Base-by-base conservation (phyloP, 2,329 filamentous ascomycete genomes). In the Aspergillus terreus region DNA sequence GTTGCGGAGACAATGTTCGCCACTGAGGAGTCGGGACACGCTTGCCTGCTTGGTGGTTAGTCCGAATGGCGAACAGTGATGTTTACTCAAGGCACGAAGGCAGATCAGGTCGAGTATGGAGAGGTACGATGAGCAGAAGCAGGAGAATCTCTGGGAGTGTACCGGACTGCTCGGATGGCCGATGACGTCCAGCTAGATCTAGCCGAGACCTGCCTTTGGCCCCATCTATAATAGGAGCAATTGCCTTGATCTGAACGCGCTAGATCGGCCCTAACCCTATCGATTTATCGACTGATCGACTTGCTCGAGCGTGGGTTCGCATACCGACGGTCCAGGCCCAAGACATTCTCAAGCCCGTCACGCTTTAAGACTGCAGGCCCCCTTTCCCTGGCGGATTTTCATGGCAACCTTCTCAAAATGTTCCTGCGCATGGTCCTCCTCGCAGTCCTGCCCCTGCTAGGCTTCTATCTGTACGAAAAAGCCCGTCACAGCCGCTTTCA, bases 101-200 rank as follows among this genome's bases (percentile, higher is more conserved):
- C 58, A 69, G 54, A 74, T 75, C 14, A 59, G 63, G 52, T 74
- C 69, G 7, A 78, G 76, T 55, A 60, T 62, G 17, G 71, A 68
- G 38, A 80, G 76, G 55, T 74, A 76, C 52, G 67, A 74, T 45
- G 63, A 69, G 60, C 56, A 48, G 21, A 76, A 77, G 58, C 78
- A 80, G 60, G 73, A 81, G 14, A 76, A 79, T 55, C 53, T 79
- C 30, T 79, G 75, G 75, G 48, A 63, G 21, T 81, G 5, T 2
- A 19, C 3, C 6, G 77, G 77, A 81, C 76, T 9, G 60, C 77
- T 7, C 36, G 23, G 23, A 51, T 23, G 19, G 19, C 19, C 23
- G 44, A 36, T 50, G 17, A 21, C 45, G 12, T 21, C 32, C 19
- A 33, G 27, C 27, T 30, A 30, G 27, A 30, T 11, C 27, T 5